Percentiles rank a stretch among this genome's conserved stretches.
Evolutionary conservation across 306 rosid species (phyloP).

Genomic region (Medicago arabica): DNA sequence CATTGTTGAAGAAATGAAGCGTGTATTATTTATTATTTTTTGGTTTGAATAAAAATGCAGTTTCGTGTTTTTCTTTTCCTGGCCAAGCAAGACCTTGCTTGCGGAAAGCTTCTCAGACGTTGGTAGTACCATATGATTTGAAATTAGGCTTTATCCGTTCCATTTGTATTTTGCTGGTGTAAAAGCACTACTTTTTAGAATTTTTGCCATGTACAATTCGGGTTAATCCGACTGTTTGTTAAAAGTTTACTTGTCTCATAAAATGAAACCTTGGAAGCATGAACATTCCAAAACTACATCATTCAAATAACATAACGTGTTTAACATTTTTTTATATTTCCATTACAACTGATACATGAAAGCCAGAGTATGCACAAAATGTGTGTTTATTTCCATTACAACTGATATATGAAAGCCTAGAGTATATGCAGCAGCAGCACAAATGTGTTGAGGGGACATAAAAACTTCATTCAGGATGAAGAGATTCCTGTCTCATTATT

Average conservation of each 20-base stretch:
- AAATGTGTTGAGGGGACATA: neutral
- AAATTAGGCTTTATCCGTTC: constrained; percentile 41
- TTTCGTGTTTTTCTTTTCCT: constrained; percentile 43
- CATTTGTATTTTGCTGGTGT: constrained; percentile 52
- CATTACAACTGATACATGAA: constrained; percentile 18
- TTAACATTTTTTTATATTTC: neutral
- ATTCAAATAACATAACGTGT: neutral
- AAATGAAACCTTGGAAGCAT: constrained; percentile 27
- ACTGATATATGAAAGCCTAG: constrained; percentile 19
- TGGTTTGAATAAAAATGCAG: constrained; percentile 43
- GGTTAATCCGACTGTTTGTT: constrained; percentile 40
- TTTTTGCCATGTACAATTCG: constrained; percentile 38
- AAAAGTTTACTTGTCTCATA: constrained; percentile 24
- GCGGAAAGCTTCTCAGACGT: constrained; percentile 53
- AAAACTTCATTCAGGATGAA: constrained; percentile 12
- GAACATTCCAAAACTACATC: constrained; percentile 22
- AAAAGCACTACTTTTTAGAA: constrained; percentile 50
- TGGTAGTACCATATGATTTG: constrained; percentile 61
- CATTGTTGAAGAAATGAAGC: constrained; percentile 76
- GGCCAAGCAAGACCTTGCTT: constrained; percentile 43
- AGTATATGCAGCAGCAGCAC: neutral
- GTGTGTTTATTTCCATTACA: constrained; percentile 1
- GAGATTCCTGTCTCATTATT: neutral
- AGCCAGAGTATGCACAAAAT: neutral
- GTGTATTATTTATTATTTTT: constrained; percentile 36